phyloP scores from a whole-genome alignment of 495 filamentous ascomycete species.

The Penicillium desertorum region DNA sequence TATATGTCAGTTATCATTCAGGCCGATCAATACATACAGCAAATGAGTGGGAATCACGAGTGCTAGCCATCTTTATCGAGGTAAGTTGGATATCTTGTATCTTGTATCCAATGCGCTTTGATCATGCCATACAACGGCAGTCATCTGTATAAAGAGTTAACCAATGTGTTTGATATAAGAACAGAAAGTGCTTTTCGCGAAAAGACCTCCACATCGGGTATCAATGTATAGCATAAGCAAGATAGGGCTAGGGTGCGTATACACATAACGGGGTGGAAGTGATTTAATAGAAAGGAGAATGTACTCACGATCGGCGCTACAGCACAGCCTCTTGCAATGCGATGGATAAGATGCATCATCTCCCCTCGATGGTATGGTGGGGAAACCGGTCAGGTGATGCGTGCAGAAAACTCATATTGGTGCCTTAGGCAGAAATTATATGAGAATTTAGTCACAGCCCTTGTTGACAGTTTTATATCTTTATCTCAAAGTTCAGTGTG shows the following conservation, averaged over 20 bases:
- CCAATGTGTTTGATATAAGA: slow-evolving; percentile 6
- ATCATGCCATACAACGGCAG: slow-evolving; percentile 36
- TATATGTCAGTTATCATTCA: neutral
- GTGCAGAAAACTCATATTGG: slow-evolving; percentile 26
- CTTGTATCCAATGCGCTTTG: slow-evolving; percentile 36
- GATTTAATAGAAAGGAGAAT: slow-evolving; percentile 2
- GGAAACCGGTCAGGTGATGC: slow-evolving; percentile 37
- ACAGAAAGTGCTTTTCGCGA: slow-evolving; percentile 5
- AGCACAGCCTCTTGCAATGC: slow-evolving; percentile 22
- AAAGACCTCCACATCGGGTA: slow-evolving; percentile 5
- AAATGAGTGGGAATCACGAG: slow-evolving; percentile 50
- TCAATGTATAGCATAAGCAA: slow-evolving; percentile 9
- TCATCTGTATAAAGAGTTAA: slow-evolving; percentile 40
- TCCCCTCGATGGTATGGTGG: slow-evolving; percentile 41
- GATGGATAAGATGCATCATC: slow-evolving; percentile 26
- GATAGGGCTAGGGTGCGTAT: neutral
- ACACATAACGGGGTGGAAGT: neutral
- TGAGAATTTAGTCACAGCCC: neutral
- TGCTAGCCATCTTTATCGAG: slow-evolving; percentile 46
- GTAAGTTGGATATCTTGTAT: slow-evolving; percentile 26
- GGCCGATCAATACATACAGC: slow-evolving; percentile 37
- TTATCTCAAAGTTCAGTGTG: neutral
- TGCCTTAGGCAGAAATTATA: slow-evolving; percentile 27
- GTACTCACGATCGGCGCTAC: slow-evolving; percentile 46
- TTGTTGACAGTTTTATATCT: neutral